Conservation (phyloP, 2,329 filamentous ascomycete genomes). For the Chaetomiaceae sp. region DNA sequence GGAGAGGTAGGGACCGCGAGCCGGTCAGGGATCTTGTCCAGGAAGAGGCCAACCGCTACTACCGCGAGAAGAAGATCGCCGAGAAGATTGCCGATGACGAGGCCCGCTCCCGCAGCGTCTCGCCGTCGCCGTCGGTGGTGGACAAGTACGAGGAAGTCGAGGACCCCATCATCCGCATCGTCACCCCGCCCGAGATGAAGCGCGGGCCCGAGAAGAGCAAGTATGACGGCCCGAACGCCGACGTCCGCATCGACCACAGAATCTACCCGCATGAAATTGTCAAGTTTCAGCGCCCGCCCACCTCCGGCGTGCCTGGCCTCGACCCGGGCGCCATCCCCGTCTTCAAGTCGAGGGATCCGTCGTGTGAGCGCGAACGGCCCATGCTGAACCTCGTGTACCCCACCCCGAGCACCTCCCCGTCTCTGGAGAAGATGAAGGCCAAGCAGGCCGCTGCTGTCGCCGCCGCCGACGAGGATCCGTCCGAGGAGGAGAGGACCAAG, state of each 20-base stretch:
- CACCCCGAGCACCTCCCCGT: constrained; percentile 52
- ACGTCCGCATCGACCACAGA: constrained; percentile 57
- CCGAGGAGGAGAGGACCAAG: constrained; percentile 22
- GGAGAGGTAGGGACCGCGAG: constrained; percentile 29
- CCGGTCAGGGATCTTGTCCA: constrained; percentile 37
- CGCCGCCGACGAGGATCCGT: constrained; percentile 20
- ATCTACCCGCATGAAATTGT: constrained; percentile 49
- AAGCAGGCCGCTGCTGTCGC: constrained; percentile 19
- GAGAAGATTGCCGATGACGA: constrained; percentile 51
- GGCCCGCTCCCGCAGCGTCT: constrained; percentile 47
- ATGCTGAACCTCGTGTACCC: constrained; percentile 57
- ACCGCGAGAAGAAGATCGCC: constrained; percentile 51
- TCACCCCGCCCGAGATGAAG: constrained; percentile 51
- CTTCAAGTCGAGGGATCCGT: constrained; percentile 47
- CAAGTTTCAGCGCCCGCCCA: constrained; percentile 32
- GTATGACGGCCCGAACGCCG: constrained; percentile 58
- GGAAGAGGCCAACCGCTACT: constrained; percentile 54
- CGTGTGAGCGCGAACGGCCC: constrained; percentile 51
- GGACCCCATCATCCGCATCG: constrained; percentile 41
- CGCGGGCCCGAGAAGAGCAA: constrained; percentile 41
- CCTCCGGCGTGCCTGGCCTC: constrained; percentile 18
- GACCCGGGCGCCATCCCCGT: constrained; percentile 29
- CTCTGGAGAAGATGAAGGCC: constrained; percentile 37
- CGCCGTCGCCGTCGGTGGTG: constrained; percentile 50
- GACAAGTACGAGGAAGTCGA: constrained; percentile 47